phyloP scores from a whole-genome alignment of 441 rosid species.

The Hura crepitans region DNA sequence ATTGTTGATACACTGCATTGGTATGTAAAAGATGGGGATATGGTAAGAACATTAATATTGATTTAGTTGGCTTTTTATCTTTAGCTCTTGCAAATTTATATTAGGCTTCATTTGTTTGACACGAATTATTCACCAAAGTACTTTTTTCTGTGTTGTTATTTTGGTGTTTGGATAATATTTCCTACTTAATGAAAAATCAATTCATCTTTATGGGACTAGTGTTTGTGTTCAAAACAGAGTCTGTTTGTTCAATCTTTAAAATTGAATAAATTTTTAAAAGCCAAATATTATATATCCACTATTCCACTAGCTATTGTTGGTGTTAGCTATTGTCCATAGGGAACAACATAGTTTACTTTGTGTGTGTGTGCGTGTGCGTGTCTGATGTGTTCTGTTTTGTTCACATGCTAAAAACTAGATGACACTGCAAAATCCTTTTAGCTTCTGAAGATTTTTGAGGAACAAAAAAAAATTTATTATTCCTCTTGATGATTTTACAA shows the following conservation, averaged over 20 bases:
- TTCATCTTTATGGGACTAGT: background rate
- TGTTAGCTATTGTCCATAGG: background rate
- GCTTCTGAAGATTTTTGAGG: too few relatives aligned
- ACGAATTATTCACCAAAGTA: background rate
- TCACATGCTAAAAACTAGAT: background rate
- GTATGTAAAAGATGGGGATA: conserved; percentile 82
- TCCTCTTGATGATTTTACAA: too few relatives aligned
- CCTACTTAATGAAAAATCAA: background rate
- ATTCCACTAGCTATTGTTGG: background rate
- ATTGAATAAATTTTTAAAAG: background rate
- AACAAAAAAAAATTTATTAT: too few relatives aligned
- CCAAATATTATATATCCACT: background rate
- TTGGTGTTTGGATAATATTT: background rate
- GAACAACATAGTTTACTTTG: background rate
- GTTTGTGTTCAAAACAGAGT: background rate
- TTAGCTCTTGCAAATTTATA: background rate
- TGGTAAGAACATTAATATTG: conserved; percentile 45
- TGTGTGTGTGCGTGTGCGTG: too few relatives aligned
- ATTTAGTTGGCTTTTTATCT: conserved; percentile 13
- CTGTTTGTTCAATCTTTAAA: background rate
- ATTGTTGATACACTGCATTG: conserved; percentile 75
- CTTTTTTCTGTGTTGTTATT: background rate
- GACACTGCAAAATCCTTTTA: background rate
- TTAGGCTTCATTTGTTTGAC: background rate
- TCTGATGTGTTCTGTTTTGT: background rate